A percentile compares a stretch with the other conserved stretches of the same genome.
Evolutionary conservation across 108 stramenopile species (phyloP).

Genomic region (Stephanodiscus minutulus): DNA sequence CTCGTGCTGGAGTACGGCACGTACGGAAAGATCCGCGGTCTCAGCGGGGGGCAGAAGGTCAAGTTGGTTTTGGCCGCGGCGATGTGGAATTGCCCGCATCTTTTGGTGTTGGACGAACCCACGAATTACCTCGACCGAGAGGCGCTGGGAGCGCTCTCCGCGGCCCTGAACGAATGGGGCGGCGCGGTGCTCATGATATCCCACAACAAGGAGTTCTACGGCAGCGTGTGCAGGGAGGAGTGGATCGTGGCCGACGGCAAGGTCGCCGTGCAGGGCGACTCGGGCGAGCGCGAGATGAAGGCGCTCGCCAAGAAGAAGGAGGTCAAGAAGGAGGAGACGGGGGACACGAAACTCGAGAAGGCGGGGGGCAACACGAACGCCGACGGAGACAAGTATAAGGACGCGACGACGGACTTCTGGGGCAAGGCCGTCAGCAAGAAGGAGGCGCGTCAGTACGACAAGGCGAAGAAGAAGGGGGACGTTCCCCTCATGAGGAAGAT

Average conservation of each 20-base stretch:
- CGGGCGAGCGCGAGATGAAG: slow-evolving; percentile 88
- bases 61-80: slow-evolving; percentile 98
- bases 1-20: slow-evolving; percentile 96
- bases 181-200: slow-evolving; percentile 99
- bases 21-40: slow-evolving; percentile 94
- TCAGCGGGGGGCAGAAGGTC: slow-evolving; percentile 98
- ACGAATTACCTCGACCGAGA: slow-evolving; percentile 99
- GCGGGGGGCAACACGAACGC: slow-evolving; percentile 82
- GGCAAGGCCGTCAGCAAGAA: slow-evolving; percentile 88
- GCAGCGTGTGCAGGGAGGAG: slow-evolving; percentile 92
- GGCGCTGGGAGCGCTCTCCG: slow-evolving; percentile 92
- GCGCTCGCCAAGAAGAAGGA: slow-evolving; percentile 85
- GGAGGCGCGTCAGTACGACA: slow-evolving; percentile 83
- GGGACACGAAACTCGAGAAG: slow-evolving; percentile 68
- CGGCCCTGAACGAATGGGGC: slow-evolving; percentile 93
- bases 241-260: slow-evolving; percentile 91
- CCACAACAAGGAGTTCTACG: slow-evolving; percentile 96
- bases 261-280: slow-evolving; percentile 79
- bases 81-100: slow-evolving; percentile 97
- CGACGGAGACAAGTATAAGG: slow-evolving; percentile 90
- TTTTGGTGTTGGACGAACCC: slow-evolving; percentile 97
- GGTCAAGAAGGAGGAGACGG: slow-evolving; percentile 72
- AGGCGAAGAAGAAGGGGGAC: slow-evolving; percentile 92
- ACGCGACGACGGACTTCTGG: slow-evolving; percentile 88
- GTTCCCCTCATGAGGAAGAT: slow-evolving; percentile 84